Conservation (phyloP, 139 green algal species). For the Diplosphaera chodatii region DNA sequence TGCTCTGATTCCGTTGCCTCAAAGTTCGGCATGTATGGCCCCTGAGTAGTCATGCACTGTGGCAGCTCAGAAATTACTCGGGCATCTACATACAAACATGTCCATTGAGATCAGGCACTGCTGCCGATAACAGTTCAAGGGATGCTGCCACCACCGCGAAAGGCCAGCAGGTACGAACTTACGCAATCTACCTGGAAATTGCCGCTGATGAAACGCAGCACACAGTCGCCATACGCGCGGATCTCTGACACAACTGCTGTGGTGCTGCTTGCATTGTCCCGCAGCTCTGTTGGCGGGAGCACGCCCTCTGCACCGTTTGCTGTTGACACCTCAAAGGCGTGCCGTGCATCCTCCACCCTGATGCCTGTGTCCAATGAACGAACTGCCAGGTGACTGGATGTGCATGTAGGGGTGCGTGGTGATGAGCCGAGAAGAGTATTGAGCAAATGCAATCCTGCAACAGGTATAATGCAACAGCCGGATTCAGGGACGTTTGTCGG, state of each 20-base stretch:
- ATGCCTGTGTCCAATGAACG: conserved; percentile 53
- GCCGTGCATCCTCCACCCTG: conserved; percentile 69
- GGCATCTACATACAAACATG: too few relatives aligned
- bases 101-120: too few relatives aligned
- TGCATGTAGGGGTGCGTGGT: too few relatives aligned
- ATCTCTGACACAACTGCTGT: conserved; percentile 67
- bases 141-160: too few relatives aligned
- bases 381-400: too few relatives aligned
- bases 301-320: conserved; percentile 64
- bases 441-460: too few relatives aligned
- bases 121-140: too few relatives aligned
- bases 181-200: conserved; percentile 34
- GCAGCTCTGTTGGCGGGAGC: conserved; percentile 45
- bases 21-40: conserved; percentile 79
- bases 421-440: too few relatives aligned
- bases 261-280: conserved; percentile 20
- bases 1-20: conserved; percentile 30
- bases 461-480: too few relatives aligned
- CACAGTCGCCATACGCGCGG: conserved; percentile 89
- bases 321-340: conserved; percentile 61
- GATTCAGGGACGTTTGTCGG: too few relatives aligned
- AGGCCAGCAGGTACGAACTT: too few relatives aligned
- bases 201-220: conserved; percentile 73
- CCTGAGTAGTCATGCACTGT: conserved; percentile 16
- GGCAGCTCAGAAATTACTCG: too few relatives aligned